Conservation (phyloP, 495 filamentous ascomycete genomes). For the Darksidea phi region DNA sequence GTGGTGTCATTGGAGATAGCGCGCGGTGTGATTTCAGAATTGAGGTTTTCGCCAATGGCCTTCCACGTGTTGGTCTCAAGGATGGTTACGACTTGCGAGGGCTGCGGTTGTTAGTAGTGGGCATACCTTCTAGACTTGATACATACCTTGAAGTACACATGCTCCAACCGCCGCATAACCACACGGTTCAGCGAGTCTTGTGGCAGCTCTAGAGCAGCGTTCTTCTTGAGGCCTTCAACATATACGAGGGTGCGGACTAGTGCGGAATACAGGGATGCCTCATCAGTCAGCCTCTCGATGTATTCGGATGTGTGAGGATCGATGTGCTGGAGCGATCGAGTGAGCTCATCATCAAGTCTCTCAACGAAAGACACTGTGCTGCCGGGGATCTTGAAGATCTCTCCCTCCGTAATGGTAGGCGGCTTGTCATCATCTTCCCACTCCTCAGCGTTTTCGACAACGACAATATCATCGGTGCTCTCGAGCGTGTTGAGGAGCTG, state of each 20-base stretch:
- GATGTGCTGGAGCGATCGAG: constrained; percentile 89
- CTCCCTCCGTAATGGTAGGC: constrained; percentile 65
- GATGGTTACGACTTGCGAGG: constrained; percentile 85
- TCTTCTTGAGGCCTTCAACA: constrained; percentile 71
- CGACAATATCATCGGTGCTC: constrained; percentile 69
- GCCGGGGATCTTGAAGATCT: constrained; percentile 84
- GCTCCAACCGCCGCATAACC: constrained; percentile 89
- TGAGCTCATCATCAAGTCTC: constrained; percentile 95
- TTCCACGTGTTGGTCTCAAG: constrained; percentile 93
- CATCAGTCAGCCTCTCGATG: constrained; percentile 89
- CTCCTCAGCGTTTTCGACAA: constrained; percentile 89
- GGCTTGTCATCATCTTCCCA: constrained; percentile 99
- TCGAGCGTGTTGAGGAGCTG: constrained; percentile 77
- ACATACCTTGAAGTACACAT: constrained; percentile 93
- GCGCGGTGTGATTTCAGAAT: constrained; percentile 79
- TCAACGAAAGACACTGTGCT: constrained; percentile 93
- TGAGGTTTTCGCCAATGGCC: constrained; percentile 64
- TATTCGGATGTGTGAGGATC: constrained; percentile 99
- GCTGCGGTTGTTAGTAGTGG: constrained; percentile 47
- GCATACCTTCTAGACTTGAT: too few relatives aligned
- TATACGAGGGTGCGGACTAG: constrained; percentile 85
- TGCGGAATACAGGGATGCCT: constrained; percentile 86
- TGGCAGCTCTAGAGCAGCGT: constrained; percentile 66
- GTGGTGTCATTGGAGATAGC: constrained; percentile 60
- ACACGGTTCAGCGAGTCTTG: constrained; percentile 87